Evolutionary conservation across 2,329 filamentous ascomycete genomes (phyloP).

Genomic region (Trichoderma aggressivum): DNA sequence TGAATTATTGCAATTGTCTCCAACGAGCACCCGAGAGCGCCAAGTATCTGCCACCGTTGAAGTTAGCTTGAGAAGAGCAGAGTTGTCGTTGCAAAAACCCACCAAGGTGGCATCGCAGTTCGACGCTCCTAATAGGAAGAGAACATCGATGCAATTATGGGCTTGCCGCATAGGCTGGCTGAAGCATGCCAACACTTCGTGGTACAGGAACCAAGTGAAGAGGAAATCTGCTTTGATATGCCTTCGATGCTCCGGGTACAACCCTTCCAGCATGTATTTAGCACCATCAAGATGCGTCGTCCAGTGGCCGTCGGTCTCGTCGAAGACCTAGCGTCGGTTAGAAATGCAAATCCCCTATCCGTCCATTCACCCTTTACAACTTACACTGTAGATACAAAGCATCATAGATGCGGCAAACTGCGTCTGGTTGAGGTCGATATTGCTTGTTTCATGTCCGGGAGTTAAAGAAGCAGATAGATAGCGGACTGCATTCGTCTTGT

Average conservation of each 20-base stretch:
- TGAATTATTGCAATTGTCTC: conserved; percentile 45
- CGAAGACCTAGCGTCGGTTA: conserved; percentile 40
- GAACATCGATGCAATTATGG: conserved; percentile 11
- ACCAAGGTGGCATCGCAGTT: conserved; percentile 18
- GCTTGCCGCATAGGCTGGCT: conserved; percentile 32
- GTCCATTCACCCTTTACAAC: neutral
- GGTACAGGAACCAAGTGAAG: conserved; percentile 46
- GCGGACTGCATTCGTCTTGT: conserved; percentile 42
- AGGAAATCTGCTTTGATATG: conserved; percentile 37
- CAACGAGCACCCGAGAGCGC: conserved; percentile 45
- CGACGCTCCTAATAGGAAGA: conserved; percentile 13
- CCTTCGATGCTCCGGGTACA: conserved; percentile 25
- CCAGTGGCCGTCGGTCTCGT: conserved; percentile 46
- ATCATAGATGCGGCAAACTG: conserved; percentile 49
- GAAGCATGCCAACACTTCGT: conserved; percentile 45
- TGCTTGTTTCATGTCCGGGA: conserved; percentile 26
- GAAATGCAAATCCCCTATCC: neutral
- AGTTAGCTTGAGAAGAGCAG: neutral
- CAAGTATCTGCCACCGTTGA: conserved; percentile 39
- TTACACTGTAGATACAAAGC: conserved; percentile 48
- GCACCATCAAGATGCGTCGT: conserved; percentile 43
- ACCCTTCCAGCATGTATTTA: conserved; percentile 33
- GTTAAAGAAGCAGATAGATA: conserved; percentile 38
- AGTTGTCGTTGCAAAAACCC: neutral
- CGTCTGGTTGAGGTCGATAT: conserved; percentile 29